Conservation (phyloP, 2,329 filamentous ascomycete genomes). For the Daldinia sp. region DNA sequence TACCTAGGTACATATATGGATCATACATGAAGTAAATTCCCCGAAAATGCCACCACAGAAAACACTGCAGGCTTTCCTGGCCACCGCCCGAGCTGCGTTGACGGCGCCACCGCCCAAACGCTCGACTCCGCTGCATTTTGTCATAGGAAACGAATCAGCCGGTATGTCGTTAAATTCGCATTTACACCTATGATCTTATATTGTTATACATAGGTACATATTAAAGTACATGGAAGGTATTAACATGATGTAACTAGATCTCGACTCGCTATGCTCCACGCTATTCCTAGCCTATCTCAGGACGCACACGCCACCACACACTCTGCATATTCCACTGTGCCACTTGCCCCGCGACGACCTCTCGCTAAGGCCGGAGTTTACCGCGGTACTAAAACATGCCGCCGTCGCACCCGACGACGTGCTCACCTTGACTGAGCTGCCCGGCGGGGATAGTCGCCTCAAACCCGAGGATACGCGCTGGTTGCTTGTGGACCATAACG, state of each 20-base stretch:
- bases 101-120: slow-evolving; percentile 54
- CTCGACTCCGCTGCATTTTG: slow-evolving; percentile 62
- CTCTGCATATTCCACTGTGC: slow-evolving; percentile 74
- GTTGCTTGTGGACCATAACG: slow-evolving; percentile 84
- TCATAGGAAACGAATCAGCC: slow-evolving; percentile 73
- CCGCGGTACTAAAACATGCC: slow-evolving; percentile 68
- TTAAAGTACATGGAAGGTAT: neutral
- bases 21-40: slow-evolving; percentile 3
- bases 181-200: neutral
- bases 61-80: slow-evolving; percentile 60
- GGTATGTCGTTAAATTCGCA: slow-evolving; percentile 52
- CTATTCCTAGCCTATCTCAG: slow-evolving; percentile 78
- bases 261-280: slow-evolving; percentile 81
- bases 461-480: slow-evolving; percentile 67
- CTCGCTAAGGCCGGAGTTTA: slow-evolving; percentile 75
- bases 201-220: neutral
- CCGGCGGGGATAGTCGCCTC: slow-evolving; percentile 50
- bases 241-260: slow-evolving; percentile 59
- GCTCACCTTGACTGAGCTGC: slow-evolving; percentile 69
- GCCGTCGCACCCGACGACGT: slow-evolving; percentile 68
- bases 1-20: neutral
- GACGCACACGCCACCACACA: slow-evolving; percentile 62
- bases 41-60: slow-evolving; percentile 29
- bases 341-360: slow-evolving; percentile 76
- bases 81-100: slow-evolving; percentile 58